Evolutionary conservation across 148 eudicot species (phyloP).

Genomic region (Vaccinium darrowii): DNA sequence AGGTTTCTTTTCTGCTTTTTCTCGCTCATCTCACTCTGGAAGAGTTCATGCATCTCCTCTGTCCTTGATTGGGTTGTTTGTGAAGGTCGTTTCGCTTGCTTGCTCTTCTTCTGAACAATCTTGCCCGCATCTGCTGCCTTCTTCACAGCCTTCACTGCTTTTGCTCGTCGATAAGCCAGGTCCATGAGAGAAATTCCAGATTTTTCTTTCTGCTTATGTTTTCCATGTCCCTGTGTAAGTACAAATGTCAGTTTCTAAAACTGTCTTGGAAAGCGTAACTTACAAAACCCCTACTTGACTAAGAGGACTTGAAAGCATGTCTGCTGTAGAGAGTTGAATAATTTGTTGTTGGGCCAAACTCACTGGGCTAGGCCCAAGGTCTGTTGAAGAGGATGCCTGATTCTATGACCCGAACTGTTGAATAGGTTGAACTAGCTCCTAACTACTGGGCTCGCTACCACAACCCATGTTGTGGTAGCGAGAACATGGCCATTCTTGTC

Average conservation of each 20-base stretch:
- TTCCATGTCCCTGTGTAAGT: conserved; percentile 46
- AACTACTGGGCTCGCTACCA: not conserved
- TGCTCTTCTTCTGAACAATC: conserved; percentile 38
- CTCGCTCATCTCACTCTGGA: conserved; percentile 72
- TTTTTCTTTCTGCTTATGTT: conserved; percentile 54
- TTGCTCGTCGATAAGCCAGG: conserved; percentile 79
- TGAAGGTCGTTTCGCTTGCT: conserved; percentile 41
- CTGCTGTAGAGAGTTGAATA: not conserved
- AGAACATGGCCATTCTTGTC: not conserved
- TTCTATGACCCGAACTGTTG: not conserved
- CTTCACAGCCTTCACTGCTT: conserved; percentile 70
- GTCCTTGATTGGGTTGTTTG: conserved; percentile 52
- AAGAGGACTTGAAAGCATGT: not conserved
- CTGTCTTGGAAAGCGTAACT: not conserved
- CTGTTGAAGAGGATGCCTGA: not conserved
- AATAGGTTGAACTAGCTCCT: not conserved
- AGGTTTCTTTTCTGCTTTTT: conserved; percentile 52
- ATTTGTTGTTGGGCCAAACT: not conserved
- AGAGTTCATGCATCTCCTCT: conserved; percentile 78
- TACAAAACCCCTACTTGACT: not conserved
- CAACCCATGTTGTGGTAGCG: not conserved
- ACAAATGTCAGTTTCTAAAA: not conserved
- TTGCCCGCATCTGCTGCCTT: conserved; percentile 72
- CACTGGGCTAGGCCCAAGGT: not conserved
- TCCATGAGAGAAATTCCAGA: conserved; percentile 82